Percentiles rank a stretch among this genome's conserved stretches.
Evolutionary conservation across 768 basidiomycete species (phyloP).

Genomic region (Tremella fuciformis): DNA sequence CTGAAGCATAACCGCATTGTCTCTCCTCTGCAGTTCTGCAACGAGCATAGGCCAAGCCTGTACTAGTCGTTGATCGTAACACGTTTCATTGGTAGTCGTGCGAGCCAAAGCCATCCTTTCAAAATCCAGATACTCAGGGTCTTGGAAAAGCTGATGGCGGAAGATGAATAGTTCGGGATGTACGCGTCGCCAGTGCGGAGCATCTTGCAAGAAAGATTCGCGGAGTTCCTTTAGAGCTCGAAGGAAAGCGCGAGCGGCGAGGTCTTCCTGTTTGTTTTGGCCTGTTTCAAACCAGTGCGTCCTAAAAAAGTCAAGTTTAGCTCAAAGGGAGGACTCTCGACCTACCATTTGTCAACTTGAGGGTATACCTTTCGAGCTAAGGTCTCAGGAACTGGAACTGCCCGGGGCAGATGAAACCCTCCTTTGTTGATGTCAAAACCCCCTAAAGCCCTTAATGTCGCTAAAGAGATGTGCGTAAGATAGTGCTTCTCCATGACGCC

Average conservation of each 20-base stretch:
- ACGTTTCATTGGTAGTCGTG: not conserved
- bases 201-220: not conserved
- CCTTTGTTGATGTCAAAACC: not conserved
- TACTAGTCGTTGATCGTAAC: not conserved
- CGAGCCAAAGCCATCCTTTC: not conserved
- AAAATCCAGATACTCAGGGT: not conserved
- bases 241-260: not conserved
- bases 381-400: not conserved
- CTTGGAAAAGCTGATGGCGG: not conserved
- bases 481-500: not conserved
- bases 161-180: not conserved
- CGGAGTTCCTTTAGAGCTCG: not conserved
- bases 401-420: not conserved
- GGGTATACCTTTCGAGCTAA: not conserved
- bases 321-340: not conserved
- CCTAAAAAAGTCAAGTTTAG: too few relatives aligned
- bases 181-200: not conserved
- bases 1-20: too few relatives aligned
- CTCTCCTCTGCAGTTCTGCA: not conserved
- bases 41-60: not conserved
- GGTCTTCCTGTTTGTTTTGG: not conserved
- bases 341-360: not conserved
- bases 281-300: too few relatives aligned
- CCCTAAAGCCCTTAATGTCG: not conserved
- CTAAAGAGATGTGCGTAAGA: not conserved